Evolutionary conservation across 2,329 filamentous ascomycete genomes (phyloP), one percentile per base, ranked within the genome.

Genomic region (Stromatinia cepivora): DNA sequence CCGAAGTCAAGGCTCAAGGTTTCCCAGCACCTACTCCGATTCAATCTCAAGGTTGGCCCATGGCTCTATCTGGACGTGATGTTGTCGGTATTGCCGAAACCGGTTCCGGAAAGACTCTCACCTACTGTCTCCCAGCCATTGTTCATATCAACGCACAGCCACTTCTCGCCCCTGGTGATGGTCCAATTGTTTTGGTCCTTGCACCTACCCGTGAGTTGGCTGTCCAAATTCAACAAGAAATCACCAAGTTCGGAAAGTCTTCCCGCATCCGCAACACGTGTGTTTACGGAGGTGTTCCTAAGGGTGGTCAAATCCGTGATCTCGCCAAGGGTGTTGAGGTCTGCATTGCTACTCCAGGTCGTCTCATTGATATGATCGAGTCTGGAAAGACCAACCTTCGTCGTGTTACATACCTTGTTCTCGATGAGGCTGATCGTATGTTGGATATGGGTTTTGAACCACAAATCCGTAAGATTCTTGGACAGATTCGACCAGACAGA

Each of bases 371-470:
- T 78, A 97, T 98, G 93, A 88, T 99, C 45, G 95, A 98, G 83
- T 92, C 93, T 75, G 94, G 94, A 81, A 97, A 96, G 86, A 99
- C 95, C 77, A 98, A 99, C 84, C 88, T 99, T 73, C 94, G 94
- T 75, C 93, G 95, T 81, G 94, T 98, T 72, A 99, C 95, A 69
- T 99, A 99, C 84, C 86, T 99, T 70, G 95, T 98, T 75, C 93
- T 99, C 73, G 95, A 99, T 78, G 95, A 99, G 85, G 95, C 95
- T 80, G 95, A 99, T 84, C 94, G 95, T 79, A 99, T 99, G 95
- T 87, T 99, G 80, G 95, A 99, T 84, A 99, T 99, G 95, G 95
- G 95, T 88, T 98, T 99, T 83, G 95, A 99, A 84, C 95, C 95
- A 75, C 95, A 98, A 82, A 98, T 99, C 78, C 93, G 95, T 85